Percentiles rank a stretch among this genome's conserved stretches.
Conservation (phyloP, 1,139 yeast species). For the Yamadazyma atmosphaerica region DNA sequence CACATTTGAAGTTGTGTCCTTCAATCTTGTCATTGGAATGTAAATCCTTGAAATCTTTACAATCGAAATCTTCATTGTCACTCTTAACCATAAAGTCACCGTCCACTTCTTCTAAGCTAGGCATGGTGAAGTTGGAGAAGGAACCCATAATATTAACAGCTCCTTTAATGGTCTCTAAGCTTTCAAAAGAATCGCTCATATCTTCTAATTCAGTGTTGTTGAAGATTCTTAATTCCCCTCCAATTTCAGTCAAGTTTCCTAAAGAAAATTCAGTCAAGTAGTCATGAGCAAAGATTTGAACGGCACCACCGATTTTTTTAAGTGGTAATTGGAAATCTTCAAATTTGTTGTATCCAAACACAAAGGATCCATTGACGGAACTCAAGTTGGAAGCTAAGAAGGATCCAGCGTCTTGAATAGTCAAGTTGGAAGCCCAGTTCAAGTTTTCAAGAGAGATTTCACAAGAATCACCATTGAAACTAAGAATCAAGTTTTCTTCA, state of each 20-base stretch:
- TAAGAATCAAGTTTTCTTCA: conserved; percentile 36
- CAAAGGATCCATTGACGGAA: conserved; percentile 43
- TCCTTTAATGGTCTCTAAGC: conserved; percentile 39
- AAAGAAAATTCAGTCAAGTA: conserved; percentile 34
- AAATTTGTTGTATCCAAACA: conserved; percentile 43
- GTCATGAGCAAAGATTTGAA: conserved; percentile 46
- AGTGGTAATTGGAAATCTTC: conserved; percentile 33
- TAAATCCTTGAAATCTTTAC: conserved; percentile 36
- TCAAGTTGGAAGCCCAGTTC: conserved; percentile 45
- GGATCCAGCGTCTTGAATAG: conserved; percentile 42
- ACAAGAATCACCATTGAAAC: conserved; percentile 47
- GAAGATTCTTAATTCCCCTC: conserved; percentile 45
- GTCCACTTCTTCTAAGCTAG: conserved; percentile 37
- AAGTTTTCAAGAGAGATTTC: conserved; percentile 38
- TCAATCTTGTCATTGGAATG: conserved; percentile 34
- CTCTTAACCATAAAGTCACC: conserved; percentile 45
- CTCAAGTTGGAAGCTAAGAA: conserved; percentile 36
- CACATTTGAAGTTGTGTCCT: conserved; percentile 49
- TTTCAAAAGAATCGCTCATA: conserved; percentile 29
- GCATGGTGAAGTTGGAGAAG: conserved; percentile 41
- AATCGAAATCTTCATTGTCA: conserved; percentile 41
- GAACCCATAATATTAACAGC: conserved; percentile 44
- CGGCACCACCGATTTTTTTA: conserved; percentile 39
- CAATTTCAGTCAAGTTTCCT: conserved; percentile 33
- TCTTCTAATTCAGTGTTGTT: conserved; percentile 44